Conservation (phyloP, 2,329 filamentous ascomycete species). For the Sclerotinia borealis region DNA sequence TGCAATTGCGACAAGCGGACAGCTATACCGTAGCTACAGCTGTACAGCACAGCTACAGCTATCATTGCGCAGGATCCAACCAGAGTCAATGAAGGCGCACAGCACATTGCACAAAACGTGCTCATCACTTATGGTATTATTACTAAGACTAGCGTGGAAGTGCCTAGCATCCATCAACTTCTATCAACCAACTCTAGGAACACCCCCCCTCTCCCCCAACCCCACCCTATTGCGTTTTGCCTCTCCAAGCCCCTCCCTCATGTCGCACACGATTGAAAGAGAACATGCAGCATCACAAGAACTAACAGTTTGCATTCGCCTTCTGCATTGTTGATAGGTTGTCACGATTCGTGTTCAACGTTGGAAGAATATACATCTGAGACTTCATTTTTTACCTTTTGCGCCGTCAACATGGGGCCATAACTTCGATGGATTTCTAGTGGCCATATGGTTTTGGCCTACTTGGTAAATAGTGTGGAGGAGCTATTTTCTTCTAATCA, state of each 20-base stretch:
- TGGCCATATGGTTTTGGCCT: neutral
- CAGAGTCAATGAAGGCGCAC: neutral
- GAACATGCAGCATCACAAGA: neutral
- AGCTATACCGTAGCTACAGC: too few relatives aligned
- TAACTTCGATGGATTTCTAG: neutral
- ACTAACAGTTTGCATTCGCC: neutral
- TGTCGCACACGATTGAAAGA: constrained; percentile 12
- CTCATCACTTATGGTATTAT: neutral
- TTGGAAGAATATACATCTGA: neutral
- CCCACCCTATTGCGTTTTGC: constrained; percentile 1
- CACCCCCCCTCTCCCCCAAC: too few relatives aligned
- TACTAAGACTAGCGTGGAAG: neutral
- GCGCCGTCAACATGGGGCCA: neutral
- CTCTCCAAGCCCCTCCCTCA: constrained; percentile 1
- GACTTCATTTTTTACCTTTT: neutral
- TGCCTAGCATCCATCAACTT: neutral
- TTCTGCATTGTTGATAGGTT: constrained; percentile 1
- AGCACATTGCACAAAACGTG: neutral
- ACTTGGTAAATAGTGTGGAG: neutral
- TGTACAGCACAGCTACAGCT: too few relatives aligned
- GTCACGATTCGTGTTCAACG: neutral
- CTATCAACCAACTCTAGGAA: neutral
- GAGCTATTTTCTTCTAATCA: constrained; percentile 14
- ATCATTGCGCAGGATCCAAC: neutral
- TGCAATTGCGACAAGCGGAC: neutral